Evolutionary conservation across 805 yeast species (phyloP).

Genomic region (Ogataea nakhonphanomensis): DNA sequence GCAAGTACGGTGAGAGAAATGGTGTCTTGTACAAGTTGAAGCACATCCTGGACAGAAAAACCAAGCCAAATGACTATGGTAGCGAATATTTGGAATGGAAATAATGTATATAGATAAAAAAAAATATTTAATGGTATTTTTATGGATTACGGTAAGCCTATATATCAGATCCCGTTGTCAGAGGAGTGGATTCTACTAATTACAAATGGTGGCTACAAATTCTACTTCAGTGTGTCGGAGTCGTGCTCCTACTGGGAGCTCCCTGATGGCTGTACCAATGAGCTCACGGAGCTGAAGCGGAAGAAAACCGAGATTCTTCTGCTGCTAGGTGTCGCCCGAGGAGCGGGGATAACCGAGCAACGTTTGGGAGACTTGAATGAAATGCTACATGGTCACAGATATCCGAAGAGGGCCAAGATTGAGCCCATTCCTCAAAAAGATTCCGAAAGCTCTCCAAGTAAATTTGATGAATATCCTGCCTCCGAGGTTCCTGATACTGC

Average conservation of each 20-base stretch:
- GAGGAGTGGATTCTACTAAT: constrained; percentile 23
- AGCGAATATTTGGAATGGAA: constrained; percentile 46
- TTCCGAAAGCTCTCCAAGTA: not conserved
- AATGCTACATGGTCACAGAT: constrained; percentile 8
- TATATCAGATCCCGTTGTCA: constrained; percentile 11
- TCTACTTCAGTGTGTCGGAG: constrained; percentile 16
- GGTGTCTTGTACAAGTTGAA: constrained; percentile 64
- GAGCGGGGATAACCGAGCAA: constrained; percentile 6
- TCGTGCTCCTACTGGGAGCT: constrained; percentile 26
- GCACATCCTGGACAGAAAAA: constrained; percentile 57
- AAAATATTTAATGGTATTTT: constrained; percentile 1
- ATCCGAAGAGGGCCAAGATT: not conserved
- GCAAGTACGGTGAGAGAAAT: constrained; percentile 46
- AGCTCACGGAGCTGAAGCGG: constrained; percentile 5
- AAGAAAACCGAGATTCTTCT: constrained; percentile 13
- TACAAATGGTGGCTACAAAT: constrained; percentile 23
- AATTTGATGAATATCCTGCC: not conserved
- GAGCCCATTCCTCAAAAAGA: not conserved
- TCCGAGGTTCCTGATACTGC: not conserved
- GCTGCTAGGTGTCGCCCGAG: constrained; percentile 19
- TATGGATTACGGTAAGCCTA: constrained; percentile 7
- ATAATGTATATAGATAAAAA: constrained; percentile 12
- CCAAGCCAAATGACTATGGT: constrained; percentile 41
- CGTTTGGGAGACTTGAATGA: constrained; percentile 6
- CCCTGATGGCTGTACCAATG: constrained; percentile 11